Evolutionary conservation across 176 grass and related monocot species (phyloP), one percentile per base, ranked within the genome.

Genomic region (Cenchrus fungigraminus): DNA sequence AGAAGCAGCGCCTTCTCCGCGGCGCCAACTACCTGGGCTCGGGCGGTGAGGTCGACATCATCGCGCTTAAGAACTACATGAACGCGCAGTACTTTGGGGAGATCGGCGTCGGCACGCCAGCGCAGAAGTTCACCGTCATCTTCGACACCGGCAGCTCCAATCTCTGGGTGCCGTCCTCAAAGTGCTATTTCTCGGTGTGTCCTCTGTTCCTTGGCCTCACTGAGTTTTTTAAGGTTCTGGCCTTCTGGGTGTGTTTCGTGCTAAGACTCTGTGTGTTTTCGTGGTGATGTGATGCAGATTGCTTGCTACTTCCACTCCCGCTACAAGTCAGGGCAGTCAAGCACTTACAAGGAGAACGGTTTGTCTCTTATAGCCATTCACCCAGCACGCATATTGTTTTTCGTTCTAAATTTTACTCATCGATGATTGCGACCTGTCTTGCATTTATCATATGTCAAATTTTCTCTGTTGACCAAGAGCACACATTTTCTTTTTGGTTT

Each of bases 61-160:
- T 99, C 2, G 86, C 83, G 63, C 93, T 99, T 4, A 99, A 96
- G 71, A 99, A 99, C 84, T 96, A 99, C 90, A 88, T 99, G 93
- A 99, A 99, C 78, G 97, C 97, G 1, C 97, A 99, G 87, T 99
- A 96, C 89, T 99, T 96, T 14, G 97, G 97, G 40, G 97, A 99
- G 93, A 86, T 99, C 32, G 93, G 90, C 25, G 9, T 99, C 32
- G 93, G 97, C n/a, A 84, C 97, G 2, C 93, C 93, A 20, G 6
- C 79, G 7, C 97, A 99, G 97, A 96, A 92, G 53, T 99, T 99
- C 88, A 99, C 97, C 2, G 97, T 99, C 83, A 96, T 96, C 79
- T 99, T 99, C 42, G 97, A 99, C 78, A 96, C 97, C 9, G 97
- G 97, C 9, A 99, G 97, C 91, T 99, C 97, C 67, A 99, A 99